Base-by-base conservation (phyloP, 2,329 filamentous ascomycete species). In the Emydomyces testavorans region DNA sequence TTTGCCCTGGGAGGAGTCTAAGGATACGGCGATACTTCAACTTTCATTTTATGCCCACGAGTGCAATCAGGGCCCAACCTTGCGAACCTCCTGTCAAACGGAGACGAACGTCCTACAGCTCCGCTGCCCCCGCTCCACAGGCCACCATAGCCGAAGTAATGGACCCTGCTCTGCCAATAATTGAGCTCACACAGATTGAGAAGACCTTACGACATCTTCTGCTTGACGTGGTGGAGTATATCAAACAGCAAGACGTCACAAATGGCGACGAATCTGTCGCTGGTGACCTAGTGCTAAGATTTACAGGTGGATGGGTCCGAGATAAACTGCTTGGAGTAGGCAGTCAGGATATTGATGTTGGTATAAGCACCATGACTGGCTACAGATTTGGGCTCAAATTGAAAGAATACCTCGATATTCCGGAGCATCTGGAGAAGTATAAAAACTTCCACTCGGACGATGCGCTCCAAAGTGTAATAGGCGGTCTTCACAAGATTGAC, bases 401-500 rank as follows among this genome's bases (percentile, higher is more conserved):
- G 44, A 68, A 72, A 53, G 56, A 65, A 26, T 73, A 68, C 43
- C 51, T 71, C 28, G 63, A 68, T 46, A 57, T 60, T 16, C 63
- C 65, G 1, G 58, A 63, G 13, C 64, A 66, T 20, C 58, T 68
- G 13, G 57, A 64, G 4, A 68, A 68, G 51, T 71, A 60, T 68
- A 74, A 51, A 56, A 65, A 39, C 59, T 72, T 43, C 60, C 77
- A 56, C 58, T 63, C 49, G 3, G 64, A 68, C 24, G 62, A 72
- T 51, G 70, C 70, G 32, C 59, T 70, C 7, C 57, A 62, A 7
- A 60, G 67, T 11, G 72, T 80, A 54, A 72, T 92, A 46, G 82
- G 83, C 42, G 82, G 78, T 53, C 73, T 95, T 26, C 83, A 95
- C 72, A 93, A 87, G 64, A 90, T 95, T 56, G 82, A 83, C 45